phyloP scores from a whole-genome alignment of 1,139 yeast genomes.

The Candida tropicalis region DNA sequence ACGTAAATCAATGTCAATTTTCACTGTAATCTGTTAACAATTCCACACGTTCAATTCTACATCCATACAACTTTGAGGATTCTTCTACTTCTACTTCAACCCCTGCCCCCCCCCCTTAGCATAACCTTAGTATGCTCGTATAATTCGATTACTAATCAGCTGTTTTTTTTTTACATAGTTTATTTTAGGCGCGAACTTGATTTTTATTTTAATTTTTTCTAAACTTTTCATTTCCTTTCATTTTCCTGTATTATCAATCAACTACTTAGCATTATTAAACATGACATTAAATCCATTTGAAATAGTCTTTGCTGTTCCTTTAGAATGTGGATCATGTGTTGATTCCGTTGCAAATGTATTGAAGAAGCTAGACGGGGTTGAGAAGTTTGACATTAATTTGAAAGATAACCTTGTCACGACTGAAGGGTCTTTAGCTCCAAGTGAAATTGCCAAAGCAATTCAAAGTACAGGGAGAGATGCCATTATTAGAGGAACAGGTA shows the following conservation, averaged over 20 bases:
- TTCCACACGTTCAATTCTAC: too few species aligned
- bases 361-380: slow-evolving; percentile 47
- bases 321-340: slow-evolving; percentile 74
- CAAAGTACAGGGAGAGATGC: slow-evolving; percentile 83
- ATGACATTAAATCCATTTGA: slow-evolving; percentile 30
- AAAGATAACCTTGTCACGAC: slow-evolving; percentile 61
- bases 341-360: slow-evolving; percentile 58
- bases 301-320: slow-evolving; percentile 77
- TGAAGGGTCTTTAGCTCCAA: slow-evolving; percentile 69
- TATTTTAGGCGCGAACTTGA: background rate
- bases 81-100: too few species aligned
- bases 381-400: slow-evolving; percentile 55
- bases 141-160: slow-evolving; percentile 1
- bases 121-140: too few species aligned
- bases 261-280: too few species aligned
- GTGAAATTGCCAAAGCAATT: slow-evolving; percentile 63
- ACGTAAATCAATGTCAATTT: too few species aligned
- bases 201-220: background rate
- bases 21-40: too few species aligned
- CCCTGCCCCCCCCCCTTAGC: too few species aligned
- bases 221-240: background rate
- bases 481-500: slow-evolving; percentile 88
- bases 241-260: background rate
- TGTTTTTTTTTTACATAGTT: slow-evolving; percentile 1
- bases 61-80: too few species aligned